Evolutionary conservation across 768 basidiomycete species (phyloP), one percentile per base, ranked within the genome.

Genomic region (Termitomyces sp.): DNA sequence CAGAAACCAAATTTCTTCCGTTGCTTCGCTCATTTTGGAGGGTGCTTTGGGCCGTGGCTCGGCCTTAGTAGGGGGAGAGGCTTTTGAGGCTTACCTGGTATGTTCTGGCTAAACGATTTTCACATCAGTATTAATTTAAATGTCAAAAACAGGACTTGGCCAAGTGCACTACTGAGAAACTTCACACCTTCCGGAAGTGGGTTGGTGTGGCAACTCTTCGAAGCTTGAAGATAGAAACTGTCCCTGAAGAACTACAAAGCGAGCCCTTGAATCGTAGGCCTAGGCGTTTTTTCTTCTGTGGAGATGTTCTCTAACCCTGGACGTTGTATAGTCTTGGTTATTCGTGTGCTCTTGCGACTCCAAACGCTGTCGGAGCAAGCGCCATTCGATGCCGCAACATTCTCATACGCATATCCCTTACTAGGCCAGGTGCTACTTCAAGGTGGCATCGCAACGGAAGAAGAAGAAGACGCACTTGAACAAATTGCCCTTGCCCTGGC

Each of bases 141-240:
- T 22, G 20, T 27, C 23, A 18, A 56, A 10, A 18, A 29, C 63
- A 93, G 91, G 75, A 80, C 7, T 73, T 97, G 25, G 83, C 89
- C 0, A 72, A 80, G 44, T 84, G 85, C 57, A 86, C 85, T 56
- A 89, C 93, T 0, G 85, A 85, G 16, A 80, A 94, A 16, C 70
- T 98, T 11, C 87, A 83, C 13, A 77, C 74, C 2, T 79, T 89
- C 61, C 69, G 84, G 10, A 76, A 76, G 42, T 91, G 90, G 84
- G 73, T 94, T 5, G 92, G 89, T 5, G 79, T 97, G 33, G 93
- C 95, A 0, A 88, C 91, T 1, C 73, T 98, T 40, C 79, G 97
- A 51, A 84, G 84, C 58, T 70, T 88, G 42, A 80, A 86, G 22
- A 76, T 88, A 12, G 73, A 76, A 2, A 73, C 81, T 2, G 77